Conservation (phyloP, 2,329 filamentous ascomycete genomes). For the Leptographium lundbergii region DNA sequence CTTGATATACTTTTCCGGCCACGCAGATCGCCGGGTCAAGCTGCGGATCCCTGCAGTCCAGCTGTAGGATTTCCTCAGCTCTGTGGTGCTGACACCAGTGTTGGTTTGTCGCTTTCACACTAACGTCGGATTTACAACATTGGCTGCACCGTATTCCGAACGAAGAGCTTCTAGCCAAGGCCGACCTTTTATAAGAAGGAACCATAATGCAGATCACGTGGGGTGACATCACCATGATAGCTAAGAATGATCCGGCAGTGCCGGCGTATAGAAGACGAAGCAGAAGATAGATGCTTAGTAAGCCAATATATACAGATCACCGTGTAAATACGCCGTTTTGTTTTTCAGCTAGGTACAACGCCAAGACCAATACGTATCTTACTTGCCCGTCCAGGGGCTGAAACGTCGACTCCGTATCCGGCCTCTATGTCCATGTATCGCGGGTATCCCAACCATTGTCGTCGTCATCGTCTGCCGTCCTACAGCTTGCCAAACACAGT, state of each 20-base stretch:
- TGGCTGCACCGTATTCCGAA: background rate
- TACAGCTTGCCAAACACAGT: constrained; percentile 60
- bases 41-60: background rate
- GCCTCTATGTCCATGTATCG: no score
- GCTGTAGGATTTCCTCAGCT: background rate
- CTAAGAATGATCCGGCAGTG: no score
- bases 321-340: no score
- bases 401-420: no score
- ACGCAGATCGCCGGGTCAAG: background rate
- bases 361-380: no score
- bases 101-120: background rate
- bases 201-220: background rate
- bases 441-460: no score
- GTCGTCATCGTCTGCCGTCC: no score
- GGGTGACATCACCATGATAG: background rate
- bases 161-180: background rate
- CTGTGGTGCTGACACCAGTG: background rate
- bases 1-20: background rate
- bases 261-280: no score
- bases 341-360: no score
- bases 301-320: no score
- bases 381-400: no score
- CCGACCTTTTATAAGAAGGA: background rate
- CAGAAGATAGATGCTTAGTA: no score
- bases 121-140: background rate